These are phyloP conservation scores for Heliosperma pusillum DNA, from an alignment of 148 eudicot species.

Conservation along the genomic window DNA sequence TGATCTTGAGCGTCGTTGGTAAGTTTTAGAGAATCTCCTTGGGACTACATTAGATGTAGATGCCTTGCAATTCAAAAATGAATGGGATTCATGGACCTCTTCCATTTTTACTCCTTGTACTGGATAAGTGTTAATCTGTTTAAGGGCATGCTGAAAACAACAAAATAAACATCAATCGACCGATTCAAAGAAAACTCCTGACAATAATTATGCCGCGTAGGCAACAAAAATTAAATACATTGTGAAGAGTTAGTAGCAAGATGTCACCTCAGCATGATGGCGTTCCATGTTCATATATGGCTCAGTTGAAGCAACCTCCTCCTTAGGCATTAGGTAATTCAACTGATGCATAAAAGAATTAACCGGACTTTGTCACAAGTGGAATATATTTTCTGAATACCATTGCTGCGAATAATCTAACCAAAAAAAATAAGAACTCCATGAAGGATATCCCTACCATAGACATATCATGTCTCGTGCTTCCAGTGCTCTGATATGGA, in stretches of 20 bases:
- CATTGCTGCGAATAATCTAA: background rate
- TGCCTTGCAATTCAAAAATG: conserved; percentile 1
- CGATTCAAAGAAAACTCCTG: background rate
- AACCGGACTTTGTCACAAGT: background rate
- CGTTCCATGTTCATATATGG: conserved; percentile 21
- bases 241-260: background rate
- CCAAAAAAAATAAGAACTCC: background rate
- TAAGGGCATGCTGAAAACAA: background rate
- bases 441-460: conserved; percentile 4
- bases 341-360: background rate
- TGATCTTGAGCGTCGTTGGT: conserved; percentile 16
- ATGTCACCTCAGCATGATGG: conserved; percentile 12
- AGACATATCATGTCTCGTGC: conserved; percentile 3
- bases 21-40: background rate
- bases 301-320: conserved; percentile 15
- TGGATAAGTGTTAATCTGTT: conserved; percentile 16
- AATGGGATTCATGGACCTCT: background rate
- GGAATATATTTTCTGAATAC: no score
- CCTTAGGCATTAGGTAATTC: conserved; percentile 18
- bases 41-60: conserved; percentile 3
- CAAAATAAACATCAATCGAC: background rate
- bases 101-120: conserved; percentile 8
- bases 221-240: background rate
- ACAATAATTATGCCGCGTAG: background rate
- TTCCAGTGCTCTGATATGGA: conserved; percentile 9